Evolutionary conservation across 352 stramenopile genomes (phyloP).

Genomic region (Phytophthora palmivora): DNA sequence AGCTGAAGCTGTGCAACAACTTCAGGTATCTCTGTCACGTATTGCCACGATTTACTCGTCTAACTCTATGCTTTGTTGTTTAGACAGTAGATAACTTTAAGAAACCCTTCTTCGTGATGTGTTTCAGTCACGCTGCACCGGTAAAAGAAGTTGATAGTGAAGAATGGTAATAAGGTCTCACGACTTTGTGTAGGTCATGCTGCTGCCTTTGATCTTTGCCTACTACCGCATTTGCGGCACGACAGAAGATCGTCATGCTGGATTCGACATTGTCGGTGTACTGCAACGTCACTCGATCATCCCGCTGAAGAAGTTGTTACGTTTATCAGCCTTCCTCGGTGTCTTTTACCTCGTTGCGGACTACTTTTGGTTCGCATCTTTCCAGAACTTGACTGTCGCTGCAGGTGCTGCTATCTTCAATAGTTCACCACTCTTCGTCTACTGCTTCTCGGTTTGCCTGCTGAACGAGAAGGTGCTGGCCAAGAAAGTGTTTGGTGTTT

Average conservation of each 20-base stretch:
- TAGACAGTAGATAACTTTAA: slow-evolving; percentile 31
- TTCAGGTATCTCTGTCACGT: slow-evolving; percentile 45
- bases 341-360: slow-evolving; percentile 49
- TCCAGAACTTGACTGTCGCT: slow-evolving; percentile 54
- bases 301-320: slow-evolving; percentile 36
- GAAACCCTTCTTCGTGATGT: slow-evolving; percentile 64
- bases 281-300: slow-evolving; percentile 53
- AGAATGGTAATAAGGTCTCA: neutral
- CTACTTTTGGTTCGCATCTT: slow-evolving; percentile 69
- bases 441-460: slow-evolving; percentile 74
- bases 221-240: slow-evolving; percentile 42
- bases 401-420: slow-evolving; percentile 67
- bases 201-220: slow-evolving; percentile 31
- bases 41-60: no score
- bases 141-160: slow-evolving; percentile 16
- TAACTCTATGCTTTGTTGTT: neutral
- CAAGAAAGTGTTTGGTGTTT: slow-evolving; percentile 51
- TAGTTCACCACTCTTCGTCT: slow-evolving; percentile 67
- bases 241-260: slow-evolving; percentile 19
- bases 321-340: slow-evolving; percentile 49
- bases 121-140: slow-evolving; percentile 51
- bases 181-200: slow-evolving; percentile 13
- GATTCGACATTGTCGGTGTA: slow-evolving; percentile 20
- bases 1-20: slow-evolving; percentile 34
- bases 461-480: slow-evolving; percentile 47